Evolutionary conservation across 768 basidiomycete species (phyloP), one percentile per base, ranked within the genome.

Genomic region (Mrakia hoshinonis): DNA sequence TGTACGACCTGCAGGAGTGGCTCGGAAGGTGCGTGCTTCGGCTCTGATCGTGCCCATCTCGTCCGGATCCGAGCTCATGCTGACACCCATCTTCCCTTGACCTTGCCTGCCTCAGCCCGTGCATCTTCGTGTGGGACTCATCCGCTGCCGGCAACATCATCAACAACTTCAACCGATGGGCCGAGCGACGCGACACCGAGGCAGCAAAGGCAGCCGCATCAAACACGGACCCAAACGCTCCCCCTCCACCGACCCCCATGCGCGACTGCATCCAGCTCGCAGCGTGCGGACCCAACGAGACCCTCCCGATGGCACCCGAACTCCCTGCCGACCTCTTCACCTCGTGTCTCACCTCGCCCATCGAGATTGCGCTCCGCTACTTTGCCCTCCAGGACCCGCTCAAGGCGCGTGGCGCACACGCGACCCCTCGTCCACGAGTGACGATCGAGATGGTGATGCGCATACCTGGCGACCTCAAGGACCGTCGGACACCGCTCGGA

Each of bases 41-140:
- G 26, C 26, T 52, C 34, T 15, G 26, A 26, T 24, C 11, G 24
- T 65, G 46, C 9, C 46, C 63, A 49, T 26, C 31, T 48, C 64
- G 18, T 24, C n/a, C 43, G 38, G 62, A 26, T 13, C 43, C 43
- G 24, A 47, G 38, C 24, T 43, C 39, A 10, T 34, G 12, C 18
- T n/a, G n/a, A n/a, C n/a, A n/a, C 6, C 39, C 18, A 13, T 7
- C 48, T 69, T 18, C 67, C 46, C 47, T 9, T 49, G 15, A 48
- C 31, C 49, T 24, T 62, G 36, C 18, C 9, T 22, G 12, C n/a
- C 51, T 0, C 7, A 90, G 92, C 0, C 96, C 96, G 0, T 91
- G 90, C 38, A 91, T 98, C 36, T 98, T 94, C 79, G 91, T 99
- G 67, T 99, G 96, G 96, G 96, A 99, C 78, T 97, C 94, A 79